Percentiles rank a stretch among this genome's conserved stretches.
Conservation (phyloP, 352 stramenopile species). For the Poterioochromonas sp. region DNA sequence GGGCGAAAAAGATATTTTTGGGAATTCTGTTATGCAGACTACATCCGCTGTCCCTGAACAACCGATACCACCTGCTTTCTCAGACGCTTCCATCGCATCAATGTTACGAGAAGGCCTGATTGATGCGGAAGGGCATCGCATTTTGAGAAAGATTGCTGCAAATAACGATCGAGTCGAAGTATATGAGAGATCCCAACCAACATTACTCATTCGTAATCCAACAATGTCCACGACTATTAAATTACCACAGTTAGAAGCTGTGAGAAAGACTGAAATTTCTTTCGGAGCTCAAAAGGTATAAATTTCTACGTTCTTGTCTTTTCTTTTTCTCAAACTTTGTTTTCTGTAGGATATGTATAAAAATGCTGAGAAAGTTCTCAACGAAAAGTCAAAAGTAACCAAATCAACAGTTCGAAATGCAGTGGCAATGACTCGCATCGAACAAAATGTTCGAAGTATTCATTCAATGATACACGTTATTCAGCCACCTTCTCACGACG, state of each 20-base stretch:
- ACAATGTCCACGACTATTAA: neutral
- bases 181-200: slow-evolving; percentile 8
- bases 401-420: neutral
- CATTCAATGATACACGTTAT: slow-evolving; percentile 28
- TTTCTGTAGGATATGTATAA: slow-evolving; percentile 27
- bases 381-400: slow-evolving; percentile 3
- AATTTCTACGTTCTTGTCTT: neutral
- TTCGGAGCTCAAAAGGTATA: slow-evolving; percentile 29
- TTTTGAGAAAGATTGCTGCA: neutral
- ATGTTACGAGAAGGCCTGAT: neutral
- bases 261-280: slow-evolving; percentile 20
- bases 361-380: slow-evolving; percentile 26
- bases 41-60: neutral
- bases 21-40: neutral
- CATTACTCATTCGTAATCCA: slow-evolving; percentile 3
- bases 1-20: slow-evolving; percentile 30
- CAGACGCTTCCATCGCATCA: slow-evolving; percentile 2
- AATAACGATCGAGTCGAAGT: slow-evolving; percentile 14
- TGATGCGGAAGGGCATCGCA: slow-evolving; percentile 1
- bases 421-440: slow-evolving; percentile 1
- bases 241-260: neutral
- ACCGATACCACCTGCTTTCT: slow-evolving; percentile 15
- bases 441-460: slow-evolving; percentile 29
- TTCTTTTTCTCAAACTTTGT: neutral
- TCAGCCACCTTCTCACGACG: slow-evolving; percentile 18